Evolutionary conservation across 2,329 filamentous ascomycete species (phyloP).

Genomic region (Geosmithia putterillii): DNA sequence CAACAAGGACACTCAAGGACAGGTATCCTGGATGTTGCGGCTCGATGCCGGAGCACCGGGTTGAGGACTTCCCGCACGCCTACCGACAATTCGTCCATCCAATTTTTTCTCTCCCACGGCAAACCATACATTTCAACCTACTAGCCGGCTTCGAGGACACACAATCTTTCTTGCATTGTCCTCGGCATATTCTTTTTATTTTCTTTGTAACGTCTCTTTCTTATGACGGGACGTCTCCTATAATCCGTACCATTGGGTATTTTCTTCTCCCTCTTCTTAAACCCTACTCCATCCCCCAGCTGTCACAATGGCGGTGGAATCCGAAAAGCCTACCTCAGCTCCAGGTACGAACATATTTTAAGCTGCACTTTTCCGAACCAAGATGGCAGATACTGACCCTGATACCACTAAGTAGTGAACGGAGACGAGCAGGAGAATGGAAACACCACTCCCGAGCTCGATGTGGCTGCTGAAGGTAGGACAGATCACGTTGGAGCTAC

Average conservation of each 20-base stretch:
- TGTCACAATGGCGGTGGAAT: constrained; percentile 3
- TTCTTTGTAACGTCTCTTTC: background rate
- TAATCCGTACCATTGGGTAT: background rate
- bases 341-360: background rate
- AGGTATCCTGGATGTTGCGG: background rate
- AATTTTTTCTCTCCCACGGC: constrained; percentile 1
- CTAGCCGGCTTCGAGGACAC: background rate
- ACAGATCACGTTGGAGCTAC: background rate
- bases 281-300: background rate
- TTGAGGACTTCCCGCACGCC: background rate
- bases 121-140: background rate
- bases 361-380: background rate
- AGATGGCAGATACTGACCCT: background rate
- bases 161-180: background rate
- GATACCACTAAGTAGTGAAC: constrained; percentile 3
- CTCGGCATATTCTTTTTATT: background rate
- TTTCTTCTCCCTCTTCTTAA: background rate
- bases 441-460: constrained; percentile 12
- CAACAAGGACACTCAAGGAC: background rate
- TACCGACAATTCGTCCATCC: background rate
- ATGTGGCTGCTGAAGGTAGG: constrained; percentile 18
- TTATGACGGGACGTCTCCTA: background rate
- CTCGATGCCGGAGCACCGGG: background rate
- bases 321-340: constrained; percentile 1
- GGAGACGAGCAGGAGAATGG: constrained; percentile 11